Evolutionary conservation across 345 rosid species (phyloP), one percentile per base, ranked within the genome.

Genomic region (Murraya paniculata): DNA sequence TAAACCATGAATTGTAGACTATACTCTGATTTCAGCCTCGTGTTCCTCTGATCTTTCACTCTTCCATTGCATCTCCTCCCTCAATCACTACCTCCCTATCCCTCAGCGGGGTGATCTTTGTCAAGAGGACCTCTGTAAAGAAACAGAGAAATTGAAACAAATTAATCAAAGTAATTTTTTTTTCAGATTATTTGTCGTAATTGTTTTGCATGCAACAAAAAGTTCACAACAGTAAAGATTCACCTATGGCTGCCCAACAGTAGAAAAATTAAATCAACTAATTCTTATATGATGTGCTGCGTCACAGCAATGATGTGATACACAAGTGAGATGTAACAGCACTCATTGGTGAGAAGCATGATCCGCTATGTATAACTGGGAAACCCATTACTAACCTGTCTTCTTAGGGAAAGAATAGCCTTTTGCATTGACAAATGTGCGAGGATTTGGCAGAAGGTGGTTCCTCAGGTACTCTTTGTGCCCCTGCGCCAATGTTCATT

Each of bases 61-160:
- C 94, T 84, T 92, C 98, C 98, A 93, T 93, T 2, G 87, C 93
- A 73, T 93, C 93, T 31, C 89, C 93, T 66, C 82, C 93, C 84
- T 90, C 92, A 53, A 78, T 82, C 25, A 87, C 83, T 36, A 68
- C 87, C 18, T 86, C 93, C 70, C 77, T 85, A 79, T 90, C 93
- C 88, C 78, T 85, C 79, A 90, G 65, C 50, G 92, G 87, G 0
- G 91, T 91, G 38, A 91, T 89, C 87, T 90, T 93, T 7, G 94
- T 91, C 31, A 78, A 28, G 35, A 93, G 93, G 75, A 93, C 87
- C 93, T 93, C 97, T 90, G 91, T 28, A 77, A 79, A 27, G 39
- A 1, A 45, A 45, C 50, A 83, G n/a, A 78, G 19, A 77, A 80
- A 68, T 30, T 74, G 6, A 78, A 76, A 24, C 25, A 64, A 53